Evolutionary conservation across 495 filamentous ascomycete genomes (phyloP).

Genomic region (Neurospora sp.): DNA sequence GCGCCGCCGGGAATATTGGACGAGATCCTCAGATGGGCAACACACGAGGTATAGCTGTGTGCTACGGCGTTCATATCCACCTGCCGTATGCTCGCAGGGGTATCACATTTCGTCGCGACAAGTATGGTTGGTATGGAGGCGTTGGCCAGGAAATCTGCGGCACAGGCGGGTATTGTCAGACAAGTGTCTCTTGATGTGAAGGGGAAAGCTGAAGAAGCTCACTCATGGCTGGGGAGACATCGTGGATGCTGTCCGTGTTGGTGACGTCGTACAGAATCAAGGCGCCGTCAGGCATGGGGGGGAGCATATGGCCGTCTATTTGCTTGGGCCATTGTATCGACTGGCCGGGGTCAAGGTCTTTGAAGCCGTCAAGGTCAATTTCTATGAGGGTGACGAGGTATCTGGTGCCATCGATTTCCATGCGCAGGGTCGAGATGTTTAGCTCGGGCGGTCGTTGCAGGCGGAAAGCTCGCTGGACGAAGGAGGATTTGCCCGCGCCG

Average conservation of each 20-base stretch:
- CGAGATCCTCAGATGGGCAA: conserved; percentile 66
- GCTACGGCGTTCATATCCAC: conserved; percentile 52
- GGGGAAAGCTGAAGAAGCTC: conserved; percentile 29
- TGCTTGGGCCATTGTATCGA: conserved; percentile 71
- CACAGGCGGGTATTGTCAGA: conserved; percentile 7
- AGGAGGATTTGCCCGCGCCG: conserved; percentile 81
- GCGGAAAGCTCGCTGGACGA: conserved; percentile 71
- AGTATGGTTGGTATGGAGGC: conserved; percentile 61
- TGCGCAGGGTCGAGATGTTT: conserved; percentile 52
- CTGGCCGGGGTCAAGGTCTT: conserved; percentile 52
- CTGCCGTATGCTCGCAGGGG: conserved; percentile 46
- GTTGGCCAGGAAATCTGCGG: conserved; percentile 56
- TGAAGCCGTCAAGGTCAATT: conserved; percentile 53
- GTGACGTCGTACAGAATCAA: conserved; percentile 80
- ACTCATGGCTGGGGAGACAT: conserved; percentile 62
- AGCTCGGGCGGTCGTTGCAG: conserved; percentile 46
- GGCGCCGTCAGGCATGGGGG: conserved; percentile 64
- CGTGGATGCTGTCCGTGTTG: conserved; percentile 56
- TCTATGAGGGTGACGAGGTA: conserved; percentile 79
- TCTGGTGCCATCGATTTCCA: conserved; percentile 63
- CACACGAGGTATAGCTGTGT: conserved; percentile 46
- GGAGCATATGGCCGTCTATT: conserved; percentile 53
- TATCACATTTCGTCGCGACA: conserved; percentile 79
- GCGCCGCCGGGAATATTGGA: conserved; percentile 59
- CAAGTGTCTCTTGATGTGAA: neutral